Evolutionary conservation across 768 basidiomycete species (phyloP).

Genomic region (Candolleomyces aberdarensis): DNA sequence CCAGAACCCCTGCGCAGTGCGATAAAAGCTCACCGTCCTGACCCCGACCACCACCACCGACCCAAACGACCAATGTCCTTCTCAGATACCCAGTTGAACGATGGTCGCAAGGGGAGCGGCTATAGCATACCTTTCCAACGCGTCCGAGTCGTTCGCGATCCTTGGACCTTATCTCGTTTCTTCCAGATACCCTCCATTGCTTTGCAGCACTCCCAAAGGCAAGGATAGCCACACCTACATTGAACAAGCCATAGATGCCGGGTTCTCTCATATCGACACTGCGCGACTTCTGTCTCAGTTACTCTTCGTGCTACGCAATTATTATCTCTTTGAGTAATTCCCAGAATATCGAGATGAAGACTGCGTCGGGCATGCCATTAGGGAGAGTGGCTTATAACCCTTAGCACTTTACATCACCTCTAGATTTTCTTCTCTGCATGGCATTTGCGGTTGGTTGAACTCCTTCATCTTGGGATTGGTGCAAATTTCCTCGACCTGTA

Average conservation of each 20-base stretch:
- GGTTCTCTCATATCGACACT: slow-evolving; percentile 64
- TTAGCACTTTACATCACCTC: slow-evolving; percentile 21
- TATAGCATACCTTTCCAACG: neutral
- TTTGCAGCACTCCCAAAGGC: slow-evolving; percentile 44
- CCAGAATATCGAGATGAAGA: slow-evolving; percentile 41
- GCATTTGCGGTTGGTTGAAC: neutral
- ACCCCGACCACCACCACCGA: too few species aligned
- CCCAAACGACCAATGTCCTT: slow-evolving; percentile 33
- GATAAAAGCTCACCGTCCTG: too few species aligned
- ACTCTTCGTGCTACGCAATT: neutral
- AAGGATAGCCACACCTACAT: slow-evolving; percentile 53
- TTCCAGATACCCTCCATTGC: slow-evolving; percentile 60
- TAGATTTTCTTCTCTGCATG: slow-evolving; percentile 32
- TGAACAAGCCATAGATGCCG: slow-evolving; percentile 53
- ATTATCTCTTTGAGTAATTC: slow-evolving; percentile 6
- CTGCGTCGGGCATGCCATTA: slow-evolving; percentile 25
- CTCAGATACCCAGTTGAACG: slow-evolving; percentile 33
- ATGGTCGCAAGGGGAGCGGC: slow-evolving; percentile 34
- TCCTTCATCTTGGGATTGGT: slow-evolving; percentile 43
- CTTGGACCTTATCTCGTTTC: neutral
- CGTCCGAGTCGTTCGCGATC: neutral
- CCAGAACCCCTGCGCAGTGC: too few species aligned
- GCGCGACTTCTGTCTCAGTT: slow-evolving; percentile 42
- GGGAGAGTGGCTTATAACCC: slow-evolving; percentile 41
- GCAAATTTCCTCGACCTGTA: slow-evolving; percentile 65